Percentiles rank a stretch among this genome's conserved stretches.
Evolutionary conservation across 139 green algal species (phyloP).

Genomic region (Chlamydomonas applanata): DNA sequence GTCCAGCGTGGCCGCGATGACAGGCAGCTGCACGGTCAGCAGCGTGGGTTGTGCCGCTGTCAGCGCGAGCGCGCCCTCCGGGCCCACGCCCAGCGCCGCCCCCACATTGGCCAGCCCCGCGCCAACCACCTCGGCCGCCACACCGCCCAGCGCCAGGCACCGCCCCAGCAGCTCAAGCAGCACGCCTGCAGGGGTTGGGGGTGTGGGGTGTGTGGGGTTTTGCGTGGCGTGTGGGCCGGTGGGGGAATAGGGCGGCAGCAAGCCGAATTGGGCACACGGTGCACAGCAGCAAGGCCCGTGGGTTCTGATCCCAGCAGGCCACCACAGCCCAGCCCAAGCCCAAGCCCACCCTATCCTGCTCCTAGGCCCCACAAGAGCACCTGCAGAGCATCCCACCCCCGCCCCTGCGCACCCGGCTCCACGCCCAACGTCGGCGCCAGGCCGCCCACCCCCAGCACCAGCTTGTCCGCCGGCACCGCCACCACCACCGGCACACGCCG

Average conservation of each 20-base stretch:
- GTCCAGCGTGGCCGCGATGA: not conserved
- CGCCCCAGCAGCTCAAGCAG: constrained; percentile 37
- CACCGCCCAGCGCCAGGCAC: constrained; percentile 27
- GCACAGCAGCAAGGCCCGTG: too few relatives aligned
- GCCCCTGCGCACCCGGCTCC: too few relatives aligned
- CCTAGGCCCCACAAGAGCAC: too few relatives aligned
- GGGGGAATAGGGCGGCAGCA: too few relatives aligned
- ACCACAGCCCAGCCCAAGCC: too few relatives aligned
- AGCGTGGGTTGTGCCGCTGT: constrained; percentile 43
- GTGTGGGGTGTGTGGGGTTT: too few relatives aligned
- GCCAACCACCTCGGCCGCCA: constrained; percentile 21
- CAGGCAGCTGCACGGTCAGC: constrained; percentile 39
- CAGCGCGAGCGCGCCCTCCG: constrained; percentile 27
- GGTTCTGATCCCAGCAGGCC: too few relatives aligned
- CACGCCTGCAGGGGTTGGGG: not conserved
- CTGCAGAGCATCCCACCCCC: too few relatives aligned
- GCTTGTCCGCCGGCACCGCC: constrained; percentile 16
- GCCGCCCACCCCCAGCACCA: constrained; percentile 23
- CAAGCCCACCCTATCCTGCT: too few relatives aligned
- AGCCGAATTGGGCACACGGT: too few relatives aligned
- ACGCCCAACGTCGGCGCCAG: constrained; percentile 16
- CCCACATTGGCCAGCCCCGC: constrained; percentile 24
- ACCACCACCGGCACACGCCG: constrained; percentile 40
- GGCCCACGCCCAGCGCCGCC: constrained; percentile 16
- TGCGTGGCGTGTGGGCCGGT: too few relatives aligned